These are phyloP conservation scores for Trypanosoma melophagium DNA, from an alignment of 208 protist genomes.

Conservation along the genomic window DNA sequence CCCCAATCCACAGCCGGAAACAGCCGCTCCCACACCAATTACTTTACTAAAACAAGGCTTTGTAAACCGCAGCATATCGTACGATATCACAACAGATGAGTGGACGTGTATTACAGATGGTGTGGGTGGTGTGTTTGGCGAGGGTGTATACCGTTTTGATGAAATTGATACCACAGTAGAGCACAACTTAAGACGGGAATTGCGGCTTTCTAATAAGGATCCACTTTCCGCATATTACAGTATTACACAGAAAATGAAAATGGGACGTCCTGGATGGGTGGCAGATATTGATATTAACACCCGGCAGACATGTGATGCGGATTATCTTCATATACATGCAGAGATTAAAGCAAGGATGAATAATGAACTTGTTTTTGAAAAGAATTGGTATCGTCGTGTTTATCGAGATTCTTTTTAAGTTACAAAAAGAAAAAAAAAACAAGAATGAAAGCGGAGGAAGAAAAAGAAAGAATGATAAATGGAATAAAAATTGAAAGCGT, in stretches of 20 bases:
- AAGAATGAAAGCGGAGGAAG: background rate
- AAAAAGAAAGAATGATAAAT: no score
- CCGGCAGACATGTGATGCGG: constrained; percentile 37
- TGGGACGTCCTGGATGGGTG: constrained; percentile 41
- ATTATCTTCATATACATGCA: constrained; percentile 49
- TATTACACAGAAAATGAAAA: constrained; percentile 52
- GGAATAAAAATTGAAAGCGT: background rate
- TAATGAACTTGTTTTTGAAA: constrained; percentile 46
- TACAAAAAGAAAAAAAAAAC: background rate
- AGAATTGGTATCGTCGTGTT: constrained; percentile 45
- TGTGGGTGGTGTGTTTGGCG: constrained; percentile 64
- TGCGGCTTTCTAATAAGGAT: constrained; percentile 56
- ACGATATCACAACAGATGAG: constrained; percentile 49
- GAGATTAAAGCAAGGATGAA: constrained; percentile 44
- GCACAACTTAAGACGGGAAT: constrained; percentile 59
- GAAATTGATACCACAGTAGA: constrained; percentile 66
- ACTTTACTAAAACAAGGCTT: constrained; percentile 32
- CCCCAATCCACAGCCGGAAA: constrained; percentile 41
- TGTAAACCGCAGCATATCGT: constrained; percentile 46
- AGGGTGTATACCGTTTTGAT: constrained; percentile 61
- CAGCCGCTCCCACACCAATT: constrained; percentile 42
- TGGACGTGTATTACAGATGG: constrained; percentile 58
- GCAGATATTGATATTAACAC: constrained; percentile 49
- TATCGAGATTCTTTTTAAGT: constrained; percentile 43
- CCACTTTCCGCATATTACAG: constrained; percentile 56